phyloP scores from a whole-genome alignment of 2,329 filamentous ascomycete genomes.

The Neofusicoccum cordaticola region DNA sequence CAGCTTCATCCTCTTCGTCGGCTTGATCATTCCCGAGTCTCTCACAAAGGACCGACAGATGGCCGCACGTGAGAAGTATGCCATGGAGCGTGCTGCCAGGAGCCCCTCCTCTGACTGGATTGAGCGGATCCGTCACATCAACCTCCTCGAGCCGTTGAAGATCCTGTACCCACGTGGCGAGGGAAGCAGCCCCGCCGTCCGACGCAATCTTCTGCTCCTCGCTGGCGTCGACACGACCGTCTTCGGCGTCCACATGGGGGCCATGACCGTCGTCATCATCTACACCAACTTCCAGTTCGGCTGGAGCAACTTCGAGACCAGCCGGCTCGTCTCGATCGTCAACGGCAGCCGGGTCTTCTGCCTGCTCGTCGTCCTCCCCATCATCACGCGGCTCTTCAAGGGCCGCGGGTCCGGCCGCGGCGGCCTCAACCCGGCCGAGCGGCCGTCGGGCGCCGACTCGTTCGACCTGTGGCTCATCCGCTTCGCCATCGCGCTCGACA shows the following conservation, averaged over 20 bases:
- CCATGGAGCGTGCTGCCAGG: constrained; percentile 31
- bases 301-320: constrained; percentile 80
- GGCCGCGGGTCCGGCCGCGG: constrained; percentile 39
- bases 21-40: constrained; percentile 78
- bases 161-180: constrained; percentile 72
- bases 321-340: constrained; percentile 75
- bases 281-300: constrained; percentile 78
- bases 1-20: constrained; percentile 69
- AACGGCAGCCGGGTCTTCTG: constrained; percentile 73
- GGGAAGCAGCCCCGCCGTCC: constrained; percentile 58
- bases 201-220: constrained; percentile 78
- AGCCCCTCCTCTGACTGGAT: constrained; percentile 43
- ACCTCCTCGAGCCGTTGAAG: constrained; percentile 73
- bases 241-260: constrained; percentile 78
- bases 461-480: constrained; percentile 79
- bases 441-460: constrained; percentile 68
- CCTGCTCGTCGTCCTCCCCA: constrained; percentile 71
- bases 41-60: constrained; percentile 70
- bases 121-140: constrained; percentile 48
- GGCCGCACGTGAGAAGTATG: constrained; percentile 67
- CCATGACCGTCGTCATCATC: constrained; percentile 75
- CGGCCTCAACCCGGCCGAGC: background rate
- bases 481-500: constrained; percentile 70
- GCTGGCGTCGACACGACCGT: constrained; percentile 78
- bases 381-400: constrained; percentile 74